Evolutionary conservation across 73 alveolate species (phyloP).

Genomic region (Stentor coeruleus): DNA sequence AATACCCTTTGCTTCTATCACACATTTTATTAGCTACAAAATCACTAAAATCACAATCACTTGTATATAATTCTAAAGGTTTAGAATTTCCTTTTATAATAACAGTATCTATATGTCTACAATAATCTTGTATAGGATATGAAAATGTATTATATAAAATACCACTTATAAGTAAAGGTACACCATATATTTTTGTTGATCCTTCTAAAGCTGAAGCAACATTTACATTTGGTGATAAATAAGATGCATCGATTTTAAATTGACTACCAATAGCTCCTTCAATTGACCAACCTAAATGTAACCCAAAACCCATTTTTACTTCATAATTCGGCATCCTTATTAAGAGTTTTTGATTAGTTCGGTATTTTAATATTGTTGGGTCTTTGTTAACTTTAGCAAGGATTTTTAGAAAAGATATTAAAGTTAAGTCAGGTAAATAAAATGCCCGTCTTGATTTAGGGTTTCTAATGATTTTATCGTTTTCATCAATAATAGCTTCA

Average conservation of each 20-base stretch:
- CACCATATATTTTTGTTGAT: slow-evolving; percentile 55
- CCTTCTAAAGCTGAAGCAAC: slow-evolving; percentile 88
- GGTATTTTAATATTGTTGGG: slow-evolving; percentile 73
- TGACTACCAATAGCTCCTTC: slow-evolving; percentile 96
- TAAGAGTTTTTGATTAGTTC: slow-evolving; percentile 57
- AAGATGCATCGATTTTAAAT: slow-evolving; percentile 87
- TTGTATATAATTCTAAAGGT: slow-evolving; percentile 64
- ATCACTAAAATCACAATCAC: slow-evolving; percentile 55
- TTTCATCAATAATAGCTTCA: slow-evolving; percentile 23
- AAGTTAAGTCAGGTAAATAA: slow-evolving; percentile 91
- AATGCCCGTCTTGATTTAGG: slow-evolving; percentile 57
- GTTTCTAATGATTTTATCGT: slow-evolving; percentile 36
- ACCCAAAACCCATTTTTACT: slow-evolving; percentile 96
- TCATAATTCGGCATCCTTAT: slow-evolving; percentile 70
- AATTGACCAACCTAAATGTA: slow-evolving; percentile 97
- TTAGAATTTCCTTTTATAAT: slow-evolving; percentile 66
- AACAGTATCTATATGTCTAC: slow-evolving; percentile 79
- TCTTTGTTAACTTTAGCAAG: slow-evolving; percentile 86
- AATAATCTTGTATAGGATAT: slow-evolving; percentile 32
- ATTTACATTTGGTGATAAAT: slow-evolving; percentile 87
- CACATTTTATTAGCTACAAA: slow-evolving; percentile 31
- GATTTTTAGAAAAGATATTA: slow-evolving; percentile 83
- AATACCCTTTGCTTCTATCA: neutral
- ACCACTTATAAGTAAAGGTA: slow-evolving; percentile 72
- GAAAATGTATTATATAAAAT: slow-evolving; percentile 53